Conservation (phyloP, 2,329 filamentous ascomycete genomes). For the Sordariomycetes sp. region DNA sequence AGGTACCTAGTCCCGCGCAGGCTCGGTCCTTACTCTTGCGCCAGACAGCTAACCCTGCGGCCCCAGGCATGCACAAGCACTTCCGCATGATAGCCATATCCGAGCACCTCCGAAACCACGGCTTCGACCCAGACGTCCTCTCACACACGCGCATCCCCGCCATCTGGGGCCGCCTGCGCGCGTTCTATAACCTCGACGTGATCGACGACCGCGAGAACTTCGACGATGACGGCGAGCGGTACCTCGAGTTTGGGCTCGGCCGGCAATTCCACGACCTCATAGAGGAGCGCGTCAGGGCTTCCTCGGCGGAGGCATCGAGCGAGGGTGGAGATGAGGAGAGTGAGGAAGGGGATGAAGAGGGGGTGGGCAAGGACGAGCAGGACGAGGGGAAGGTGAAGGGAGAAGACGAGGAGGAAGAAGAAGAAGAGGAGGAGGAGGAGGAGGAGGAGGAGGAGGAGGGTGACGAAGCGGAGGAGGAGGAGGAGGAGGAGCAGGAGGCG, state of each 20-base stretch:
- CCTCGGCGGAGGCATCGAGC: conserved; percentile 1
- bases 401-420: conserved; percentile 9
- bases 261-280: conserved; percentile 28
- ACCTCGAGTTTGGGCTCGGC: conserved; percentile 52
- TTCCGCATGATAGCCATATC: conserved; percentile 85
- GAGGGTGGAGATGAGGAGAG: neutral
- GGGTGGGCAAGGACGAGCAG: conserved; percentile 28
- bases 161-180: conserved; percentile 81
- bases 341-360: conserved; percentile 25
- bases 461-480: too few relatives aligned
- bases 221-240: conserved; percentile 49
- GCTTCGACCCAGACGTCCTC: conserved; percentile 58
- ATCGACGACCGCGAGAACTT: conserved; percentile 76
- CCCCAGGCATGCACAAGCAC: conserved; percentile 77
- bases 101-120: conserved; percentile 69
- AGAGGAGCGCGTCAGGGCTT: conserved; percentile 18
- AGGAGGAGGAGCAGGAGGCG: conserved; percentile 4
- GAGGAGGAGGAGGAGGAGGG: neutral
- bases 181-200: conserved; percentile 74
- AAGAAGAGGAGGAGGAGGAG: neutral
- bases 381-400: conserved; percentile 11
- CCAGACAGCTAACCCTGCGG: neutral
- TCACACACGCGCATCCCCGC: conserved; percentile 80
- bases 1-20: conserved; percentile 36
- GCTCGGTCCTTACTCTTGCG: neutral